Conservation (phyloP, 2,329 filamentous ascomycete species). For the Verticillium nonalfalfae region DNA sequence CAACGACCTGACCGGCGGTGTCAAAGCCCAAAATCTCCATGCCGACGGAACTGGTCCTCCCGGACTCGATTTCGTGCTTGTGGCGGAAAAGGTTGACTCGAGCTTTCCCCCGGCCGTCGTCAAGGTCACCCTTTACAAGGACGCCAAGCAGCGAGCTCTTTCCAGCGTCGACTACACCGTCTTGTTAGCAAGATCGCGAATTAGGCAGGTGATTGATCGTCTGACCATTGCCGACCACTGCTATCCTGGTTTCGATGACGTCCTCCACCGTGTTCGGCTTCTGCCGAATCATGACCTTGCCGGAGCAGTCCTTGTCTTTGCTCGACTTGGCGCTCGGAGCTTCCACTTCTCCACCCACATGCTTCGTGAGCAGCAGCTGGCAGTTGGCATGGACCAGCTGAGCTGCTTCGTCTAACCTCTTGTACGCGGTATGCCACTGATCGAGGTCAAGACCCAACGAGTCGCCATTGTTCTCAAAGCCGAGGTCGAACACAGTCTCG, state of each 20-base stretch:
- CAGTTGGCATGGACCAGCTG: constrained; percentile 65
- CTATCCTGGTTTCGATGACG: constrained; percentile 92
- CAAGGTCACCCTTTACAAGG: constrained; percentile 88
- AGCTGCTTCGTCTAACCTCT: constrained; percentile 59
- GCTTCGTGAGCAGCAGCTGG: constrained; percentile 80
- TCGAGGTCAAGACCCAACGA: constrained; percentile 68
- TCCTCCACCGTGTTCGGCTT: constrained; percentile 70
- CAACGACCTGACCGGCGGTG: constrained; percentile 73
- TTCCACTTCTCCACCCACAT: constrained; percentile 74
- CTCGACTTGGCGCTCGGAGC: constrained; percentile 51
- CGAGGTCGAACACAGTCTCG: constrained; percentile 87
- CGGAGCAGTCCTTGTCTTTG: constrained; percentile 69
- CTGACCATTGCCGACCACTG: constrained; percentile 87
- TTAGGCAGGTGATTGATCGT: background rate
- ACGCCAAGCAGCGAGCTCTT: constrained; percentile 97
- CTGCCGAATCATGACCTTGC: constrained; percentile 81
- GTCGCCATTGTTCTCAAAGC: constrained; percentile 84
- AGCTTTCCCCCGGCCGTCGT: constrained; percentile 89
- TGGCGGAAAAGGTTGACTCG: constrained; percentile 95
- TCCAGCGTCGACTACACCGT: constrained; percentile 72
- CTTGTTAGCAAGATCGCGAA: background rate
- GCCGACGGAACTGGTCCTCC: constrained; percentile 89
- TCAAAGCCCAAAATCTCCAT: constrained; percentile 99
- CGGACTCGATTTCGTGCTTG: constrained; percentile 96
- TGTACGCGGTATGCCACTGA: constrained; percentile 70